A percentile compares a stretch with the other conserved stretches of the same genome.
These are phyloP conservation scores for Aspergillus haitiensis DNA, from an alignment of 495 filamentous ascomycete genomes.

Conservation along the genomic window DNA sequence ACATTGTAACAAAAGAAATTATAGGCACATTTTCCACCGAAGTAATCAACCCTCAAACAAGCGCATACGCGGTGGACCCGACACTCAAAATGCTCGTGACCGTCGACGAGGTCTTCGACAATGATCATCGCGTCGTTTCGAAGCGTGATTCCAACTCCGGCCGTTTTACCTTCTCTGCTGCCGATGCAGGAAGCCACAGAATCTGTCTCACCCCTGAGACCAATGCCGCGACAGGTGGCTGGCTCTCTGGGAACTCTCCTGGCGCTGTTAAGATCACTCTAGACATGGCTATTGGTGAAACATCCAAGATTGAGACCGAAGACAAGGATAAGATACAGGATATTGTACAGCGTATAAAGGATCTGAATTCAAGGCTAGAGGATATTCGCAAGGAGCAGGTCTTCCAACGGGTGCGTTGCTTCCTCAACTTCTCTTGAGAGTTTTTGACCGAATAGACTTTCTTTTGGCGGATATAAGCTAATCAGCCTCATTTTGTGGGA, in stretches of 20 bases:
- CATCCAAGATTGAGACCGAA: slow-evolving; percentile 87
- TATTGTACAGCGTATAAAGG: slow-evolving; percentile 84
- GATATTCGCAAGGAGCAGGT: slow-evolving; percentile 94
- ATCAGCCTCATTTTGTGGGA: background rate
- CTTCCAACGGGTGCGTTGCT: slow-evolving; percentile 81
- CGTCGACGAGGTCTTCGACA: slow-evolving; percentile 96
- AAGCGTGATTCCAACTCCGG: slow-evolving; percentile 75
- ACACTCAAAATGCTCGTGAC: slow-evolving; percentile 82
- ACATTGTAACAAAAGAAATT: slow-evolving; percentile 3
- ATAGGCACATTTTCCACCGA: slow-evolving; percentile 81
- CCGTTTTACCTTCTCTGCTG: slow-evolving; percentile 94
- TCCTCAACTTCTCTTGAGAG: slow-evolving; percentile 3
- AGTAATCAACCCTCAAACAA: slow-evolving; percentile 65
- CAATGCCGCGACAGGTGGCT: slow-evolving; percentile 58
- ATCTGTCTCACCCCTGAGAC: slow-evolving; percentile 88
- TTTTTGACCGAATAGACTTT: background rate
- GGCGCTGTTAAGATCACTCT: slow-evolving; percentile 81
- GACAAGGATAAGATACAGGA: slow-evolving; percentile 94
- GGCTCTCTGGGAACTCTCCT: slow-evolving; percentile 64
- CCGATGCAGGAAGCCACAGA: slow-evolving; percentile 89
- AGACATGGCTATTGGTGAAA: slow-evolving; percentile 94
- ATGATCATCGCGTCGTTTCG: slow-evolving; percentile 91
- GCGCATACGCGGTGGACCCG: slow-evolving; percentile 65
- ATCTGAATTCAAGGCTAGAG: slow-evolving; percentile 82
- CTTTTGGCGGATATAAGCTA: slow-evolving; percentile 2